Base-by-base conservation (phyloP, 495 filamentous ascomycete species). In the Penicillium steckii region DNA sequence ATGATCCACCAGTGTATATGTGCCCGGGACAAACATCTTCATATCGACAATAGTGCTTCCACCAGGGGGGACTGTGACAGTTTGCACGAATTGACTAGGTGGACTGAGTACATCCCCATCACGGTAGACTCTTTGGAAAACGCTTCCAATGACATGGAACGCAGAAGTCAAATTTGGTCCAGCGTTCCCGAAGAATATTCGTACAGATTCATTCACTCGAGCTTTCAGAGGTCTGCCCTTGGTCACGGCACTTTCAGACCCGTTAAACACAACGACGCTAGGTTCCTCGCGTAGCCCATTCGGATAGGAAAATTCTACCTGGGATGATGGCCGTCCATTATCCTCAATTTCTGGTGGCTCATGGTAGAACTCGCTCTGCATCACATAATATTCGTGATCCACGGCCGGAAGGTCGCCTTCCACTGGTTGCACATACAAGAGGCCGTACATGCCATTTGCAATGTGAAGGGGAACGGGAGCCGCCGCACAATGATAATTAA, bases 281-380 rank as follows among this genome's bases (percentile, higher is more conserved):
- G 58, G 53, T 2, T 53, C 50, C 38, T 61, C 58, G n/a, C 54
- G 53, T 15, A 57, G 33, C 9, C 53, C 58, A 48, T 61, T 53
- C 1, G 53, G 50, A 38, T 56, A 61, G 12, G 58, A 61, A 19
- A 61, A 61, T 15, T 57, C 58, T n/a, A 47, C 1, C 1, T 6
- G 3, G 15, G 15, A 7, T 18, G 35, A 38, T 7, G 43, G 40
- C 23, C 44, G 46, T n/a, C 60, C 56, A 42, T 62, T 18, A 3
- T 54, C 56, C 26, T 46, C 52, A 7, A 24, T 42, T 30, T 63
- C 53, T 1, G 60, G 60, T 17, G 56, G 57, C 35, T 63, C 60
- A 22, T 60, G 57, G 21, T 63, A 63, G 48, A 63, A 63, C 26
- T 60, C 60, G 33, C 60, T 63, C 30, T 63, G 60, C 47, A 63